Evolutionary conservation across 2,329 filamentous ascomycete species (phyloP), one percentile per base, ranked within the genome.

Genomic region (Penicillium capsulatum): DNA sequence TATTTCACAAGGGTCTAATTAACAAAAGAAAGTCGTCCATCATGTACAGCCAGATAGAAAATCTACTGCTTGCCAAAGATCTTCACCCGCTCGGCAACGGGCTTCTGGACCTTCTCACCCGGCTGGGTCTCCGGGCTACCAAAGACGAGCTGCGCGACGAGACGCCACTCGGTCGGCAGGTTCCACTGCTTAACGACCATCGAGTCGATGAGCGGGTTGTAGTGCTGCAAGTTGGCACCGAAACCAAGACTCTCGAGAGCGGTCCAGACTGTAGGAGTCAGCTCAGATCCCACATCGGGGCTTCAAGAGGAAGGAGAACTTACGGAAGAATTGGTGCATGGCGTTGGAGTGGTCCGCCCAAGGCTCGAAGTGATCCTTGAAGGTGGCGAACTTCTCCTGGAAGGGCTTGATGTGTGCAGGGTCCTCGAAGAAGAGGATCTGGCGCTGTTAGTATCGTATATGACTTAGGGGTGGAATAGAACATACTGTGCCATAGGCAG

Each of bases 151-250:
- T 94, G 87, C 16, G 85, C 83, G 60, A 83, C 79, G 50, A 94
- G 76, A 59, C 78, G 79, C 88, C 89, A 95, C 55, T 76, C 75
- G 13, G 68, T 58, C 30, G 86, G 84, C 20, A 94, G 55, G 41
- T 75, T 75, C 84, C 86, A 95, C 54, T 79, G 71, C 47, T 71
- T 71, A 31, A 75, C 69, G 37, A 89, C 83, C 70, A 81, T 79
- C 50, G 75, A 73, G 68, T 94, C 84, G 54, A 94, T 79, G 42
- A 95, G 67, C 14, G 88, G 88, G 77, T 88, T 92, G 75, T 94
- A 94, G 73, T 95, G 89, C 75, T 95, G 89, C 37, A 95, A 76
- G 75, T 90, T 94, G 62, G 83, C 85, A 51, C 88, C 88, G 40
- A 94, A 78, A 19, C 89, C 88, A 63, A 92, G 87, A 45, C 82